These are phyloP conservation scores for Pterocarpus macrocarpus DNA, from an alignment of 306 rosid species.

Conservation along the genomic window DNA sequence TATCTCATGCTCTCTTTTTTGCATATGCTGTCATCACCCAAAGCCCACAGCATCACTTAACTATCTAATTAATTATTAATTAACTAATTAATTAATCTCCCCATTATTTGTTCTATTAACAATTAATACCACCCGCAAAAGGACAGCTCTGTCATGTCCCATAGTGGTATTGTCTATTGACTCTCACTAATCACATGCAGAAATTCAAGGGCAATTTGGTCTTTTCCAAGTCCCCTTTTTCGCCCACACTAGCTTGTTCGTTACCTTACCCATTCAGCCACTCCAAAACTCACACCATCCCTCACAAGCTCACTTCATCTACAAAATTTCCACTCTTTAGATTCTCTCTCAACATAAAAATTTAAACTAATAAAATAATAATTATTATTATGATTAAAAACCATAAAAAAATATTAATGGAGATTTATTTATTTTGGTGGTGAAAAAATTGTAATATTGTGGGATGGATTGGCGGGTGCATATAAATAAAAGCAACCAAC, in stretches of 20 bases:
- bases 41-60: slow-evolving; percentile 22
- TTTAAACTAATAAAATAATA: too few species aligned
- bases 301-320: neutral
- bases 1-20: slow-evolving; percentile 36
- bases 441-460: slow-evolving; percentile 10
- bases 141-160: slow-evolving; percentile 52
- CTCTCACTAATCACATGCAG: slow-evolving; percentile 41
- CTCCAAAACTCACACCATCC: slow-evolving; percentile 32
- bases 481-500: slow-evolving; percentile 53
- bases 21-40: slow-evolving; percentile 27
- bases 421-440: slow-evolving; percentile 8
- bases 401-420: neutral
- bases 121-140: slow-evolving; percentile 11
- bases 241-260: neutral
- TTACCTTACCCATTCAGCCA: slow-evolving; percentile 5
- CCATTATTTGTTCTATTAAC: slow-evolving; percentile 24
- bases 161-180: neutral
- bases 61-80: neutral
- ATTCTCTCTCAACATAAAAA: neutral
- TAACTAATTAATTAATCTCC: slow-evolving; percentile 48
- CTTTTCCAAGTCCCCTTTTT: neutral
- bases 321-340: slow-evolving; percentile 13
- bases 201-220: slow-evolving; percentile 47
- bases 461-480: slow-evolving; percentile 66
- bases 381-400: neutral